phyloP scores from a whole-genome alignment of 805 yeast species.

The Yamadazyma akitaensis region DNA sequence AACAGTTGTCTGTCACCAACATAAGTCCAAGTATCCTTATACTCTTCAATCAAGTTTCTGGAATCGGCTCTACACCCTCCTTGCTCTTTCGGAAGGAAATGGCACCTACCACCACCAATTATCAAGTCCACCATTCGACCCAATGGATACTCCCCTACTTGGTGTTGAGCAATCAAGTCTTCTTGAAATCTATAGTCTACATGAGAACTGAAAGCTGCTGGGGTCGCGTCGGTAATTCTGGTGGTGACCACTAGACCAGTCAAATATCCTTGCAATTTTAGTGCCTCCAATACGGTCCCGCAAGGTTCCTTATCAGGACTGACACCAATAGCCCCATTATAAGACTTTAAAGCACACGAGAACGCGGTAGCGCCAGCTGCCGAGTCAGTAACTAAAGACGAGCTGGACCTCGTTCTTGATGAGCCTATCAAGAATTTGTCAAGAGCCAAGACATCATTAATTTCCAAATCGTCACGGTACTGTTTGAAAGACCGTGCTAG shows the following conservation, averaged over 20 bases:
- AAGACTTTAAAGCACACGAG: constrained; percentile 75
- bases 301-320: constrained; percentile 63
- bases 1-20: constrained; percentile 58
- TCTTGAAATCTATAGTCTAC: constrained; percentile 72
- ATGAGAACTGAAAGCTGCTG: constrained; percentile 83
- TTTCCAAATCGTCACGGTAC: constrained; percentile 47
- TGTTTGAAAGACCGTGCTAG: constrained; percentile 75
- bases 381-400: constrained; percentile 80
- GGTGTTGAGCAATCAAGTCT: constrained; percentile 83
- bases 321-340: constrained; percentile 91
- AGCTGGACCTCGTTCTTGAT: constrained; percentile 79
- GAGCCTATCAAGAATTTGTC: constrained; percentile 76
- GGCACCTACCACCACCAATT: constrained; percentile 89
- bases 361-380: constrained; percentile 98
- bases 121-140: constrained; percentile 79
- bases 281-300: constrained; percentile 85
- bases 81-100: constrained; percentile 55
- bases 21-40: constrained; percentile 52
- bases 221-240: constrained; percentile 89
- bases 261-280: constrained; percentile 70
- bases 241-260: constrained; percentile 94
- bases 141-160: constrained; percentile 70
- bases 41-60: constrained; percentile 62
- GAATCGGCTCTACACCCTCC: constrained; percentile 72
- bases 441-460: constrained; percentile 54